Evolutionary conservation across 306 rosid species (phyloP), one percentile per base, ranked within the genome.

Genomic region (Mimosa bimucronata): DNA sequence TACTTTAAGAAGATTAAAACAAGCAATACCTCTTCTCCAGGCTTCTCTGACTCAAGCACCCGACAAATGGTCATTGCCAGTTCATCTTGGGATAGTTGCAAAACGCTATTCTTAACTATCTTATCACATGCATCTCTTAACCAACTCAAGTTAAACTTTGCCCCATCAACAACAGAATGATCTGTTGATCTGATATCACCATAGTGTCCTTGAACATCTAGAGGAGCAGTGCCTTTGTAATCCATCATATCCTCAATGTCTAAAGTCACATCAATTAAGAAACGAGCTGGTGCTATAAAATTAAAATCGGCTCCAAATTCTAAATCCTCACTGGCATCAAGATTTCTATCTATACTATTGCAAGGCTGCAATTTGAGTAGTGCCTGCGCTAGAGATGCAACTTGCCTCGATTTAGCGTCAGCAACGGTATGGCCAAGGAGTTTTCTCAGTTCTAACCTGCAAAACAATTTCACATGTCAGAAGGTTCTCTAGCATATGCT

Each of bases 1-100:
- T 38, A 76, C 57, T 46, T 23, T 76, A 74, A 57, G 14, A 75
- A 74, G 52, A 76, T 57, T 71, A 73, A 42, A 23, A 58, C 68
- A 76, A 77, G 41, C 40, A 75, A 76, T 92, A 94, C 97, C 98
- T 90, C 97, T 82, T 94, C 98, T 12, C 98, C 97, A 38, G 94
- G 91, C 82, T 92, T 94, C 73, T 88, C 97, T 76, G 98, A 91
- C 80, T 87, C 85, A 83, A 94, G 97, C 76, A 92, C 98, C 89
- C 90, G 88, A 83, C 98, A 94, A 80, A 94, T 91, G 70, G 97
- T 87, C 94, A 94, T 84, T 42, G 98, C 97, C 77, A 94, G 77
- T 87, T 94, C 97, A 82, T 94, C 97, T 71, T 67, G 86, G 26
- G 97, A 89, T 78, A 91, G 88, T 85, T 83, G 87, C 2, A 79